These are phyloP conservation scores for Rhizopogon vulgaris DNA, from an alignment of 768 basidiomycete genomes.

Conservation along the genomic window DNA sequence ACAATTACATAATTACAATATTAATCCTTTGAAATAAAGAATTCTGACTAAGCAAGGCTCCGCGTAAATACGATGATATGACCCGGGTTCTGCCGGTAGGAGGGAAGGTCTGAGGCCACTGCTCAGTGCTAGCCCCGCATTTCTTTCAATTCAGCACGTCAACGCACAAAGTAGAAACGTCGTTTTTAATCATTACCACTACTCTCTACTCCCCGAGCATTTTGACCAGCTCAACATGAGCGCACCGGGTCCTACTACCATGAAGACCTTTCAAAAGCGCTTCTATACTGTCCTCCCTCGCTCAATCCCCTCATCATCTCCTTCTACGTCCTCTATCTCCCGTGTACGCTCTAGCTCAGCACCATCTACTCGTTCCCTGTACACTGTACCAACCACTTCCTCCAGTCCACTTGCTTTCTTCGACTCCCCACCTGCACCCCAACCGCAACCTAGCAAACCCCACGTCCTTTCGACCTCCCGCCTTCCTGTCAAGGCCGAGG, in stretches of 20 bases:
- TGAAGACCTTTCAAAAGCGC: slow-evolving; percentile 48
- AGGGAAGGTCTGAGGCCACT: not conserved
- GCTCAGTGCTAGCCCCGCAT: not conserved
- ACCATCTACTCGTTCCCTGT: slow-evolving; percentile 35
- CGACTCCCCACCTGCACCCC: slow-evolving; percentile 30
- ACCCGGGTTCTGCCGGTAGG: not conserved
- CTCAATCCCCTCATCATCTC: slow-evolving; percentile 18
- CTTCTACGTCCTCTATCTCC: slow-evolving; percentile 26
- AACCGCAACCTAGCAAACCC: slow-evolving; percentile 32
- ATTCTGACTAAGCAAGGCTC: no score
- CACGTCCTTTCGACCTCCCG: slow-evolving; percentile 36
- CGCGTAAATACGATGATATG: not conserved
- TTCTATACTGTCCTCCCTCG: slow-evolving; percentile 40
- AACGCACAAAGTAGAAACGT: no score
- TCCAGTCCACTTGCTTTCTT: slow-evolving; percentile 33
- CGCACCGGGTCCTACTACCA: slow-evolving; percentile 30
- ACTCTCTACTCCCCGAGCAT: not conserved
- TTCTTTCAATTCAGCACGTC: not conserved
- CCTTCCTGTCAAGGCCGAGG: slow-evolving; percentile 39
- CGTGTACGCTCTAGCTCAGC: slow-evolving; percentile 40
- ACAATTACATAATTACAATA: no score
- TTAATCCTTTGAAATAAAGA: no score
- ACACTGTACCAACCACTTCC: slow-evolving; percentile 26
- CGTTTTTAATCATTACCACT: no score
- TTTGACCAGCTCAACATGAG: slow-evolving; percentile 19